Evolutionary conservation across 2,329 filamentous ascomycete species (phyloP).

Genomic region (Monilinia fructigena): DNA sequence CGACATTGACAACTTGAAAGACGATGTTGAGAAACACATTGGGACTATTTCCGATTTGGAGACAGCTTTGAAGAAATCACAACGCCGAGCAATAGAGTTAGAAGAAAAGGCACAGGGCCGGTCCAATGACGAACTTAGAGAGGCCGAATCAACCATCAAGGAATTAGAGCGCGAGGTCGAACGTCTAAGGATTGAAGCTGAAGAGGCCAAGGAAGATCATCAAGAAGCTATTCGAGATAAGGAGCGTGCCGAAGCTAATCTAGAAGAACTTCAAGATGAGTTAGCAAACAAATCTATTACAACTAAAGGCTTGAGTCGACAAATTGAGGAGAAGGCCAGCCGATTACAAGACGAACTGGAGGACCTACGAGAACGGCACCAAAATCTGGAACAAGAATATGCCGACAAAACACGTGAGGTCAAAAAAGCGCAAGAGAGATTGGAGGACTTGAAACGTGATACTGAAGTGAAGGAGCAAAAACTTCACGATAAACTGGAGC

Average conservation of each 20-base stretch:
- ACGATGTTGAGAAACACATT: slow-evolving; percentile 52
- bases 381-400: slow-evolving; percentile 44
- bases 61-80: slow-evolving; percentile 57
- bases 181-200: slow-evolving; percentile 53
- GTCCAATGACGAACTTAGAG: slow-evolving; percentile 46
- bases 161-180: slow-evolving; percentile 57
- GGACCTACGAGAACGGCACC: slow-evolving; percentile 47
- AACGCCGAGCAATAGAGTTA: slow-evolving; percentile 52
- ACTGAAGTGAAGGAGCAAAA: slow-evolving; percentile 38
- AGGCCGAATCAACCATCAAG: slow-evolving; percentile 48
- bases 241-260: slow-evolving; percentile 56
- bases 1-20: slow-evolving; percentile 66
- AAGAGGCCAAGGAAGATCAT: slow-evolving; percentile 55
- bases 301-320: slow-evolving; percentile 70
- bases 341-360: slow-evolving; percentile 67
- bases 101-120: slow-evolving; percentile 54
- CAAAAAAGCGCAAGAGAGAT: slow-evolving; percentile 45
- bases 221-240: slow-evolving; percentile 55
- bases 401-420: slow-evolving; percentile 45
- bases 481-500: slow-evolving; percentile 46
- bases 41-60: slow-evolving; percentile 55
- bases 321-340: slow-evolving; percentile 68
- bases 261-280: slow-evolving; percentile 70
- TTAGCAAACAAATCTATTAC: slow-evolving; percentile 76
- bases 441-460: slow-evolving; percentile 40